Conservation (phyloP, 495 filamentous ascomycete genomes). For the Xylaria grammica region DNA sequence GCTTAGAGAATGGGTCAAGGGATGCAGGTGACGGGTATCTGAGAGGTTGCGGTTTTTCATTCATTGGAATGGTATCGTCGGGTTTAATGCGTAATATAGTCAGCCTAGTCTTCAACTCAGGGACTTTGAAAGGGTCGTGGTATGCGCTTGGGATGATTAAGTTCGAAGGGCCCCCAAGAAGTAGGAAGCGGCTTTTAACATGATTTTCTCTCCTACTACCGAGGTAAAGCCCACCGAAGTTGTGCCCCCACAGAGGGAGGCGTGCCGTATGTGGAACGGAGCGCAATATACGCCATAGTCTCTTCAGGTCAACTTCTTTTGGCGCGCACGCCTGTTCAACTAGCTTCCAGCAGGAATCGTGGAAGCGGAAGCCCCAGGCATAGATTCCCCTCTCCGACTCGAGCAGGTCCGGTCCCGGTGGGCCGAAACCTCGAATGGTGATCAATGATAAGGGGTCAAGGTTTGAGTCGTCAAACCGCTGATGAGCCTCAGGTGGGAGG, state of each 20-base stretch:
- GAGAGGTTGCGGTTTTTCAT: neutral
- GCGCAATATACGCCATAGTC: slow-evolving; percentile 21
- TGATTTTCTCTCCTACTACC: neutral
- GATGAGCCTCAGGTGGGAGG: slow-evolving; percentile 10
- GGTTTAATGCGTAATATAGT: slow-evolving; percentile 1
- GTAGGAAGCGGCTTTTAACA: neutral
- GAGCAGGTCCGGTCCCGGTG: slow-evolving; percentile 6
- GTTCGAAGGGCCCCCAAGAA: neutral
- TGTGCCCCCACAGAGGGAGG: slow-evolving; percentile 17
- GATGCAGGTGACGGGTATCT: neutral
- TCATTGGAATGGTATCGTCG: neutral
- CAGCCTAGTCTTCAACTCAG: slow-evolving; percentile 13
- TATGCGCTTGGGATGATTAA: slow-evolving; percentile 20
- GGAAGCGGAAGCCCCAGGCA: slow-evolving; percentile 23
- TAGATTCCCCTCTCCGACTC: neutral
- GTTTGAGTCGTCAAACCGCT: slow-evolving; percentile 14
- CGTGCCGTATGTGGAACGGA: slow-evolving; percentile 13
- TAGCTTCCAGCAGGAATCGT: slow-evolving; percentile 24
- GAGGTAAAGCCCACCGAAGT: slow-evolving; percentile 13
- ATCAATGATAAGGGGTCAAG: slow-evolving; percentile 4
- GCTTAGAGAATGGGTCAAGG: slow-evolving; percentile 13
- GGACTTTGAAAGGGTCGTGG: slow-evolving; percentile 19
- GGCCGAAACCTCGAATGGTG: slow-evolving; percentile 7
- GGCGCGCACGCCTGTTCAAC: slow-evolving; percentile 20
- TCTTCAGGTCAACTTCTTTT: slow-evolving; percentile 7